Conservation (phyloP, 75 land plant genomes). For the Sequoiadendron giganteum region DNA sequence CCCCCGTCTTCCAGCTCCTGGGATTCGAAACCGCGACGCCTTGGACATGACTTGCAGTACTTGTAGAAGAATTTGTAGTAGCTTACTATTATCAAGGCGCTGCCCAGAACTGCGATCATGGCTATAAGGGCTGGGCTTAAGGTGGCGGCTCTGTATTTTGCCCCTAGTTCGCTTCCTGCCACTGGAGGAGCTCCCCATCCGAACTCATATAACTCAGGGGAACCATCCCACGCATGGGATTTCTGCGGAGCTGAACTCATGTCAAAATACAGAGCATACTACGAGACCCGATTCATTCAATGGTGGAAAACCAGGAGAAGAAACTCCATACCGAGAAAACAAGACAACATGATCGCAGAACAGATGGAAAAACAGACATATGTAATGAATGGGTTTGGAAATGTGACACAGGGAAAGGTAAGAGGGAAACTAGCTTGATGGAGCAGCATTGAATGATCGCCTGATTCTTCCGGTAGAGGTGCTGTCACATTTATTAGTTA, state of each 20-base stretch:
- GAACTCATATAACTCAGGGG: background rate
- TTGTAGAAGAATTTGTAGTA: conserved; percentile 66
- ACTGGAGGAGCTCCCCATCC: conserved; percentile 4
- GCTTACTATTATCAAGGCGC: conserved; percentile 66
- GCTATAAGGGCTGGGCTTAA: conserved; percentile 83
- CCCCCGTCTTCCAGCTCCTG: conserved; percentile 15
- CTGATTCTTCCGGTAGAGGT: background rate
- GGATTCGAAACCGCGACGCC: conserved; percentile 32
- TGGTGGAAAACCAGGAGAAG: background rate
- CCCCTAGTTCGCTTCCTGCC: background rate
- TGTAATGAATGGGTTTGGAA: background rate
- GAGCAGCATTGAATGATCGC: background rate
- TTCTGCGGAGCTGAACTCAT: conserved; percentile 4
- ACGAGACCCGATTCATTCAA: background rate
- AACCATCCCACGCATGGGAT: background rate
- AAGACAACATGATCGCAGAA: too few species aligned
- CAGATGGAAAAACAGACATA: background rate
- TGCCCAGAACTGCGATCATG: conserved; percentile 69
- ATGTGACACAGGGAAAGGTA: background rate
- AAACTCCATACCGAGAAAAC: background rate
- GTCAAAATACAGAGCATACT: background rate
- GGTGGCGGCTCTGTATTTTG: conserved; percentile 11
- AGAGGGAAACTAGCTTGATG: background rate
- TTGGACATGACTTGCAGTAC: conserved; percentile 32
- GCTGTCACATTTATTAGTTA: background rate